These are phyloP conservation scores for Papiliotrema flavescens DNA, from an alignment of 1,284 basidiomycete species.

Conservation along the genomic window DNA sequence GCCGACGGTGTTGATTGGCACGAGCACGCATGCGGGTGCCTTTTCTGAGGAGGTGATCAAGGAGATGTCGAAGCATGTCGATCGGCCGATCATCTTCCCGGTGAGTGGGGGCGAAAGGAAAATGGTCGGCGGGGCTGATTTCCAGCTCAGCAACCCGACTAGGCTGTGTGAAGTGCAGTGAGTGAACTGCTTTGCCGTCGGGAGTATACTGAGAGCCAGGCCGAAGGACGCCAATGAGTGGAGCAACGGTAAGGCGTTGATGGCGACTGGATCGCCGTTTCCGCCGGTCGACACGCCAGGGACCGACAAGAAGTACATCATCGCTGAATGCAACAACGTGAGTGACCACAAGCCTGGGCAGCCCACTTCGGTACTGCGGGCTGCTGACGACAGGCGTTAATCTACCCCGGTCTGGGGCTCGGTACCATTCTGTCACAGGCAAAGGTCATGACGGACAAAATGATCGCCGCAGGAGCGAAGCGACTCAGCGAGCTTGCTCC, in stretches of 20 bases:
- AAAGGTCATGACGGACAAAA: conserved; percentile 36
- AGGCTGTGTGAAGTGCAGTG: conserved; percentile 62
- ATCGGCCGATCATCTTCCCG: conserved; percentile 74
- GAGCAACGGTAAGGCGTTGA: conserved; percentile 68
- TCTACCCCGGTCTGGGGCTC: conserved; percentile 72
- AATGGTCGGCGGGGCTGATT: neutral
- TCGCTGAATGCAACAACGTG: conserved; percentile 42
- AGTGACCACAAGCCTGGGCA: conserved; percentile 3
- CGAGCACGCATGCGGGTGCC: conserved; percentile 72
- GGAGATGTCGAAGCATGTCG: conserved; percentile 64
- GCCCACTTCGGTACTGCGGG: too few species aligned
- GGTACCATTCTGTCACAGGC: conserved; percentile 58
- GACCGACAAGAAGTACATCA: conserved; percentile 56
- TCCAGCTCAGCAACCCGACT: conserved; percentile 66
- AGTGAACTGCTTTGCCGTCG: conserved; percentile 6
- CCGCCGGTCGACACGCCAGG: conserved; percentile 63
- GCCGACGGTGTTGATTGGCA: conserved; percentile 74
- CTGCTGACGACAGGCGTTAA: conserved; percentile 58
- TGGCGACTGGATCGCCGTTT: conserved; percentile 81
- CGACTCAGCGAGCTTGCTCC: conserved; percentile 67
- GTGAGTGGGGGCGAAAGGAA: conserved; percentile 9
- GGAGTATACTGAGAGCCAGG: conserved; percentile 9
- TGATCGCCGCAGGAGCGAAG: conserved; percentile 62
- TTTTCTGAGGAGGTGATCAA: conserved; percentile 70
- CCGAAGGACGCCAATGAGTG: conserved; percentile 64